phyloP scores from a whole-genome alignment of 805 yeast genomes.

The Saturnispora mendoncae region DNA sequence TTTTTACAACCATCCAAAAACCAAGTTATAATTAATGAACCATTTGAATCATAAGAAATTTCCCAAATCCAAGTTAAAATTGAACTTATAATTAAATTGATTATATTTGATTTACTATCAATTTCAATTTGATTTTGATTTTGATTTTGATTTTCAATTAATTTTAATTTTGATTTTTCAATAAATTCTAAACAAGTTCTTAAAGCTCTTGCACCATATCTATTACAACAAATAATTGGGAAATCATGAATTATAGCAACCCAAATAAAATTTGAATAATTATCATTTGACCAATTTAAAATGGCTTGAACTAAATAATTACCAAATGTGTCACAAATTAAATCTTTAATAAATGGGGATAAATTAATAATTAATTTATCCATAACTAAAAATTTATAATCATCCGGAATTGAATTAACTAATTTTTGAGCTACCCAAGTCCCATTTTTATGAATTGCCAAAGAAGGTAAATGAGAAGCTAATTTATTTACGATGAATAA shows the following conservation, averaged over 20 bases:
- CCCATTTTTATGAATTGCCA: conserved; percentile 95
- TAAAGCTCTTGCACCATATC: conserved; percentile 93
- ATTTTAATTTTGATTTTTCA: conserved; percentile 8
- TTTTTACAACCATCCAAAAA: conserved; percentile 71
- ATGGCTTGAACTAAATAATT: conserved; percentile 95
- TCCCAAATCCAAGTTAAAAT: conserved; percentile 72
- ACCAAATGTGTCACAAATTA: conserved; percentile 93
- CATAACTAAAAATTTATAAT: conserved; percentile 34
- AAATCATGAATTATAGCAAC: conserved; percentile 74
- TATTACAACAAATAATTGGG: conserved; percentile 70
- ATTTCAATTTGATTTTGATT: not conserved
- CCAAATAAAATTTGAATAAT: conserved; percentile 76
- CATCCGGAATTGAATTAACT: conserved; percentile 51
- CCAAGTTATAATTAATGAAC: conserved; percentile 88
- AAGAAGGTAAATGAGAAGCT: conserved; percentile 73
- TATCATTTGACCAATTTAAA: conserved; percentile 58
- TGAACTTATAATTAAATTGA: conserved; percentile 63
- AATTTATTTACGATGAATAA: conserved; percentile 74
- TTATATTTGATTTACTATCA: conserved; percentile 50
- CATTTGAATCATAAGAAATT: conserved; percentile 76
- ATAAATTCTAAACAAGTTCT: conserved; percentile 73
- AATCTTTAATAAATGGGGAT: conserved; percentile 71
- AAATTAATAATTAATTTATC: conserved; percentile 59
- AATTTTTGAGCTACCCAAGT: conserved; percentile 99
- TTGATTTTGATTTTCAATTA: too few relatives aligned